Conservation (phyloP, 2,329 filamentous ascomycete genomes). For the Ceratocystiopsis brevicomis region DNA sequence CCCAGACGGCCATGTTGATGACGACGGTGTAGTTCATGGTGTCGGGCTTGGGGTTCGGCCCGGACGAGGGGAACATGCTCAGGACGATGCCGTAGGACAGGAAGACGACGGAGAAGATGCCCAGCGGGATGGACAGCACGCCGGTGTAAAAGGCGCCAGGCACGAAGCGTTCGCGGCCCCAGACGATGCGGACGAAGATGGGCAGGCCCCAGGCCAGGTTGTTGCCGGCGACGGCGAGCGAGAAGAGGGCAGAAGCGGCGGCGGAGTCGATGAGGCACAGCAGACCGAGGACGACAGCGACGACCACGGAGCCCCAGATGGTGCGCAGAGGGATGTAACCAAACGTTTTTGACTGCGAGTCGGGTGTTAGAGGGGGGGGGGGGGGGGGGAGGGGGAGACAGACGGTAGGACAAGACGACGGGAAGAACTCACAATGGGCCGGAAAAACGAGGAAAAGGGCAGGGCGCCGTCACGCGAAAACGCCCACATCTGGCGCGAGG, state of each 20-base stretch:
- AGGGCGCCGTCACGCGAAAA: conserved; percentile 43
- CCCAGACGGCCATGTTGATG: conserved; percentile 40
- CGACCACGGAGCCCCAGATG: conserved; percentile 32
- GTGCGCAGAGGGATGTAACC: conserved; percentile 38
- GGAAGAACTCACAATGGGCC: conserved; percentile 21
- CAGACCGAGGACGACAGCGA: conserved; percentile 34
- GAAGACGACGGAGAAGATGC: conserved; percentile 33
- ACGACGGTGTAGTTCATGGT: conserved; percentile 47
- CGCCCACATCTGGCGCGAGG: conserved; percentile 42
- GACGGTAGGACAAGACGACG: neutral
- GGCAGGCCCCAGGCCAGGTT: conserved; percentile 41
- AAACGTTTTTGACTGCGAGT: conserved; percentile 27
- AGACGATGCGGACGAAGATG: conserved; percentile 37
- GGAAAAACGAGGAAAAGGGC: conserved; percentile 38
- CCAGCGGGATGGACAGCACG: conserved; percentile 29
- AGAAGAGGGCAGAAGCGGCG: conserved; percentile 40
- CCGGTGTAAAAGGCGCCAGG: conserved; percentile 43
- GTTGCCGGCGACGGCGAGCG: conserved; percentile 38
- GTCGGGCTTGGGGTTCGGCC: conserved; percentile 28
- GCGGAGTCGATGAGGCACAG: conserved; percentile 38
- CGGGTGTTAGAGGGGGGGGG: too few relatives aligned
- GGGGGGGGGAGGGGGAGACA: neutral
- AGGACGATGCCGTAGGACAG: conserved; percentile 35
- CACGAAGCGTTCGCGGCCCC: conserved; percentile 36
- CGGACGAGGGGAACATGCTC: conserved; percentile 38